phyloP scores from a whole-genome alignment of 192 early-diverging fungal genomes.

The Coemansia sp. region DNA sequence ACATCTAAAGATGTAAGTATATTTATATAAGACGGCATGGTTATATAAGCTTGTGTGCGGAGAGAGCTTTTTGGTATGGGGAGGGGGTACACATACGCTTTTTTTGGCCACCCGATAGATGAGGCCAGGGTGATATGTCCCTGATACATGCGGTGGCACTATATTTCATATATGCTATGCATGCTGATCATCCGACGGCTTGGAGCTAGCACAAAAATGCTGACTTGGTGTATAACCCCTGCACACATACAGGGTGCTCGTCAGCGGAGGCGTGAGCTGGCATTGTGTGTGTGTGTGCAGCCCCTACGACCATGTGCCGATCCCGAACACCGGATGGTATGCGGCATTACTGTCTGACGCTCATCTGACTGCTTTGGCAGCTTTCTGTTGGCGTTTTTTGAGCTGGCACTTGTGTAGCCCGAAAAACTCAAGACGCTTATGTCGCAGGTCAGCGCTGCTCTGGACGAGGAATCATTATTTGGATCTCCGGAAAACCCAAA shows the following conservation, averaged over 20 bases:
- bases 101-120: background rate
- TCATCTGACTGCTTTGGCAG: conserved; percentile 6
- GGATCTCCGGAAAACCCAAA: conserved; percentile 10
- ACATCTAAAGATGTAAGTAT: conserved; percentile 46
- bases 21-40: background rate
- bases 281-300: background rate
- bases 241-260: background rate
- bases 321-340: background rate
- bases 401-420: conserved; percentile 23
- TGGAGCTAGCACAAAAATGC: background rate
- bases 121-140: background rate
- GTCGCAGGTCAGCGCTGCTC: conserved; percentile 47
- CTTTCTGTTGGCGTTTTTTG: background rate
- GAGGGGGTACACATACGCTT: background rate
- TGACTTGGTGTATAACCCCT: background rate
- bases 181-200: conserved; percentile 3
- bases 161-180: conserved; percentile 17
- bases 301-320: background rate
- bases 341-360: background rate
- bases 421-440: conserved; percentile 50
- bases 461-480: conserved; percentile 39
- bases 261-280: background rate
- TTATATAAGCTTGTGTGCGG: background rate
- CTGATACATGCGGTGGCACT: background rate
- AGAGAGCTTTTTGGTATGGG: background rate